phyloP scores from a whole-genome alignment of 164 flowering plant species.

The Liriodendron chinense region DNA sequence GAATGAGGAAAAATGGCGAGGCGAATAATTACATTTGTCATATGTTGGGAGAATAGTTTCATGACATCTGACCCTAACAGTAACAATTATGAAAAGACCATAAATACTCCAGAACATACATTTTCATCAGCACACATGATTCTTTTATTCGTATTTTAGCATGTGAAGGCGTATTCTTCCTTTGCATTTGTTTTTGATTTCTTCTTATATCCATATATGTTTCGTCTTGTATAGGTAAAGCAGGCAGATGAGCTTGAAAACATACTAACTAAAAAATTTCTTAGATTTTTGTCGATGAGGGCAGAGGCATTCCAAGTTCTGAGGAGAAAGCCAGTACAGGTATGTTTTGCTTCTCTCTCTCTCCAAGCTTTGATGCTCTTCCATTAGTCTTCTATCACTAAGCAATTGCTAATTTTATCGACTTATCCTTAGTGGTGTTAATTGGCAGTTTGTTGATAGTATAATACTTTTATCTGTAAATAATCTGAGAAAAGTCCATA shows the following conservation, averaged over 20 bases:
- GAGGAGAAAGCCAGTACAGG: slow-evolving; percentile 97
- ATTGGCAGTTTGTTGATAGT: too few species aligned
- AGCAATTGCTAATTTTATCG: too few species aligned
- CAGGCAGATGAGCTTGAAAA: slow-evolving; percentile 98
- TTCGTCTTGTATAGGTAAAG: slow-evolving; percentile 57
- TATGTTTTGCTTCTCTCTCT: slow-evolving; percentile 19
- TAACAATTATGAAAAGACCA: too few species aligned
- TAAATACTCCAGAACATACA: too few species aligned
- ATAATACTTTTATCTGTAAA: too few species aligned
- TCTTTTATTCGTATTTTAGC: background rate
- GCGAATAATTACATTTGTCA: too few species aligned
- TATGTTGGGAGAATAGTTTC: too few species aligned
- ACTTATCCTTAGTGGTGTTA: too few species aligned
- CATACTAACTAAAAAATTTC: slow-evolving; percentile 85
- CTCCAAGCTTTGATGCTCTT: slow-evolving; percentile 1
- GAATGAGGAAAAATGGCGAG: too few species aligned
- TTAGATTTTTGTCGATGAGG: slow-evolving; percentile 97
- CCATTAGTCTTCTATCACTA: background rate
- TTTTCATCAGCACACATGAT: too few species aligned
- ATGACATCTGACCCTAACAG: too few species aligned
- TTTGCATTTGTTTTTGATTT: background rate
- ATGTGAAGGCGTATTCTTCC: background rate
- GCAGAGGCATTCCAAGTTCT: slow-evolving; percentile 99
- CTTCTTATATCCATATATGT: slow-evolving; percentile 9
- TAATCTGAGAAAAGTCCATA: too few species aligned